A percentile compares a stretch with the other conserved stretches of the same genome.
phyloP scores from a whole-genome alignment of 805 yeast species.

The Cyberlindnera meyerae region DNA sequence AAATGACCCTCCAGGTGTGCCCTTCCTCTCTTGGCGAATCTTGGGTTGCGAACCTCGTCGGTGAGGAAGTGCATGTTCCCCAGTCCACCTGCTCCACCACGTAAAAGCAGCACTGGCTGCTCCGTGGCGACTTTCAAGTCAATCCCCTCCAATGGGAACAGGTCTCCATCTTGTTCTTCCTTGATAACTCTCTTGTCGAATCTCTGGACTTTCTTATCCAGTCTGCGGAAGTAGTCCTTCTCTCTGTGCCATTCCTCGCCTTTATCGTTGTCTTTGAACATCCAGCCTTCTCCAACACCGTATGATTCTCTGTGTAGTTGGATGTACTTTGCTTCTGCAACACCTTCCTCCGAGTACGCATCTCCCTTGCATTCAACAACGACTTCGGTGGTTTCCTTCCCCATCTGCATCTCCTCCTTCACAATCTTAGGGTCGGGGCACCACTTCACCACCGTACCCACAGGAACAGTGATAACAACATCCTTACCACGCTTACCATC shows the following conservation, averaged over 20 bases:
- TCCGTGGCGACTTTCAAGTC: conserved; percentile 61
- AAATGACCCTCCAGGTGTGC: conserved; percentile 60
- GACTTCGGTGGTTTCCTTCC: conserved; percentile 22
- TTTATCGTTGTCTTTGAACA: conserved; percentile 60
- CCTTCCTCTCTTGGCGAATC: conserved; percentile 82
- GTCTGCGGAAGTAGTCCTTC: conserved; percentile 59
- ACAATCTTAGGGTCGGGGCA: conserved; percentile 63
- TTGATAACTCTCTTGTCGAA: conserved; percentile 56
- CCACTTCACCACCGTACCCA: conserved; percentile 86
- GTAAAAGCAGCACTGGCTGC: conserved; percentile 62
- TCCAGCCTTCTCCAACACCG: conserved; percentile 81
- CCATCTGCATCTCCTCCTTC: conserved; percentile 12
- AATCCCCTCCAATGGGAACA: conserved; percentile 76
- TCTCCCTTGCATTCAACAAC: conserved; percentile 32
- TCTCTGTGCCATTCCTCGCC: conserved; percentile 64
- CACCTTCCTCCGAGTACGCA: conserved; percentile 20
- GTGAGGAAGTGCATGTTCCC: conserved; percentile 96
- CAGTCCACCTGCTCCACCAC: conserved; percentile 92
- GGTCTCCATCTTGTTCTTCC: conserved; percentile 58
- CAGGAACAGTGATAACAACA: conserved; percentile 78
- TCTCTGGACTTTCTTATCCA: conserved; percentile 58
- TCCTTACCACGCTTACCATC: conserved; percentile 87
- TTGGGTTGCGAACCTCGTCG: conserved; percentile 77
- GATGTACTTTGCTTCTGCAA: conserved; percentile 36
- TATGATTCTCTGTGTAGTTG: conserved; percentile 64